Evolutionary conservation across 805 yeast species (phyloP).

Genomic region (Lipomyces anomalus): DNA sequence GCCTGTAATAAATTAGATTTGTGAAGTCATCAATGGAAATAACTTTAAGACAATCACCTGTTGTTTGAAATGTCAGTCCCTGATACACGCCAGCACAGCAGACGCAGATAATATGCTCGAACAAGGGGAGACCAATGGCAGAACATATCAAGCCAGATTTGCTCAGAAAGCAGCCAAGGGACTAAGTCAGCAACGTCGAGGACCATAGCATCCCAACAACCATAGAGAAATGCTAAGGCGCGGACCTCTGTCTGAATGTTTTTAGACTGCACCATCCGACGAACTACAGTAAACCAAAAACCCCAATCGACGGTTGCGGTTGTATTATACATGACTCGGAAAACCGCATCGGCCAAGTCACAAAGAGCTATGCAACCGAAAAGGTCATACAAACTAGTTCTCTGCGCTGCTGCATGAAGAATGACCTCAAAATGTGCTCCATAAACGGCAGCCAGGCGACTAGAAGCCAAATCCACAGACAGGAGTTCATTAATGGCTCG

Average conservation of each 20-base stretch:
- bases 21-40: not conserved
- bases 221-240: conserved; percentile 60
- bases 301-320: conserved; percentile 52
- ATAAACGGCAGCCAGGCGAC: conserved; percentile 28
- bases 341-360: conserved; percentile 38
- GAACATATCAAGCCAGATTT: conserved; percentile 52
- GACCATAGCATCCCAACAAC: conserved; percentile 68
- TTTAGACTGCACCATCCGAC: conserved; percentile 56
- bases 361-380: conserved; percentile 37
- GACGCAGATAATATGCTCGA: conserved; percentile 59
- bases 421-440: conserved; percentile 35
- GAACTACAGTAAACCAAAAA: conserved; percentile 63
- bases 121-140: conserved; percentile 78
- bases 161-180: conserved; percentile 48
- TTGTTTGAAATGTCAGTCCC: conserved; percentile 1
- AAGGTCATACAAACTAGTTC: conserved; percentile 33
- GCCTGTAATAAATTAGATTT: not conserved
- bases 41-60: not conserved
- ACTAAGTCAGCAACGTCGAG: conserved; percentile 25
- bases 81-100: conserved; percentile 61
- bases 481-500: conserved; percentile 35
- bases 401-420: conserved; percentile 33
- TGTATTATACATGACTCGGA: conserved; percentile 30
- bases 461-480: conserved; percentile 29
- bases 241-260: conserved; percentile 59